phyloP scores from a whole-genome alignment of 208 protist genomes.

The Leptomonas pyrrhocoris region DNA sequence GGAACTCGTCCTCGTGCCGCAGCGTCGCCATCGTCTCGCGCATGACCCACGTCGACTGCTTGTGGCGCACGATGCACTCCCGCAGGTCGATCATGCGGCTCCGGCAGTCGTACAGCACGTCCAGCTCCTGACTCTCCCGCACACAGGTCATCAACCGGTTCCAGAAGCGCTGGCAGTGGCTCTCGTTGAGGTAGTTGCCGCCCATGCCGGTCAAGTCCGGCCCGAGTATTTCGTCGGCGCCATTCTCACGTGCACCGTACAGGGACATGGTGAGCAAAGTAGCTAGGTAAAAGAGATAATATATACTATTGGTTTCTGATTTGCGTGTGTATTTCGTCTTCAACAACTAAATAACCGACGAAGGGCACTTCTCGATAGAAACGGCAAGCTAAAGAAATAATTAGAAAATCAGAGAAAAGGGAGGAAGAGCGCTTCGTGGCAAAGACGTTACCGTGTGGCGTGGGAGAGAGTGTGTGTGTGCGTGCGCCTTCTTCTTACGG shows the following conservation, averaged over 20 bases:
- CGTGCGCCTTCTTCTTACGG: no score
- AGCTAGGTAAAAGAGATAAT: background rate
- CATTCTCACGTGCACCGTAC: conserved; percentile 71
- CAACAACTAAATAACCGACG: no score
- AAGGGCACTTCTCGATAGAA: no score
- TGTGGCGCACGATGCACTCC: conserved; percentile 80
- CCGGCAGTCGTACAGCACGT: conserved; percentile 89
- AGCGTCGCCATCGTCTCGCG: conserved; percentile 85
- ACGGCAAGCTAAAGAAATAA: background rate
- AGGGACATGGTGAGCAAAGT: conserved; percentile 57
- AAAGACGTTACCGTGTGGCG: no score
- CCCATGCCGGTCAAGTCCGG: conserved; percentile 62
- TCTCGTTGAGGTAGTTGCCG: conserved; percentile 68
- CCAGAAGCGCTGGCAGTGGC: conserved; percentile 84
- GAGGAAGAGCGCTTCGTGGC: no score
- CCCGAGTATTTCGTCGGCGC: conserved; percentile 61
- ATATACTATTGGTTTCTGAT: no score
- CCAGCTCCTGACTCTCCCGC: conserved; percentile 83
- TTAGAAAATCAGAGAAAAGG: background rate
- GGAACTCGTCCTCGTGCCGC: conserved; percentile 67
- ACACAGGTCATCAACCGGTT: conserved; percentile 82
- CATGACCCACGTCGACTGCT: conserved; percentile 87
- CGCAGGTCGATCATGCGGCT: conserved; percentile 83
- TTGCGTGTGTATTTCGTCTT: no score
- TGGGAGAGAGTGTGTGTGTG: no score